Conservation (phyloP, 768 basidiomycete species). For the Suillus alpinus region DNA sequence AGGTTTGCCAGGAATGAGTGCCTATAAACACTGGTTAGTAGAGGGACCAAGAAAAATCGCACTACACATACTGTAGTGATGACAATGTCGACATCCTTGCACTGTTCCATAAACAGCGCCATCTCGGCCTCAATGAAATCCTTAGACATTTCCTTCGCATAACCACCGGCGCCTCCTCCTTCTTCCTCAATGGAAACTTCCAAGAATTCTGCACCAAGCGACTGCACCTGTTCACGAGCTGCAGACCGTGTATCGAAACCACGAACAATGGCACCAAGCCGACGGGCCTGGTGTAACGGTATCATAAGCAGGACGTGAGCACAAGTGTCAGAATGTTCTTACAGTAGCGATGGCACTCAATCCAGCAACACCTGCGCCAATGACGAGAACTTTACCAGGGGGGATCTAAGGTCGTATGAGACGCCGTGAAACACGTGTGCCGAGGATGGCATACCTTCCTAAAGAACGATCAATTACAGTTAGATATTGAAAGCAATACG, state of each 20-base stretch:
- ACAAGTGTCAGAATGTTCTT: slow-evolving; percentile 12
- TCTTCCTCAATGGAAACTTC: slow-evolving; percentile 80
- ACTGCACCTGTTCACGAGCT: slow-evolving; percentile 86
- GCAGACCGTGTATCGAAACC: slow-evolving; percentile 86
- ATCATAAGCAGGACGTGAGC: neutral
- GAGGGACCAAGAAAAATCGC: neutral
- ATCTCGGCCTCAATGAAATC: slow-evolving; percentile 88
- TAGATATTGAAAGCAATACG: slow-evolving; percentile 5
- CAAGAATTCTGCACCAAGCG: slow-evolving; percentile 87
- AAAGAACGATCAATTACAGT: slow-evolving; percentile 9
- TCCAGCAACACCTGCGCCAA: slow-evolving; percentile 88
- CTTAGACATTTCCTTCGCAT: slow-evolving; percentile 89
- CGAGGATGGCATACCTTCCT: slow-evolving; percentile 40
- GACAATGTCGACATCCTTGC: slow-evolving; percentile 86
- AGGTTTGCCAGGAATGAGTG: slow-evolving; percentile 81
- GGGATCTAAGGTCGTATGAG: slow-evolving; percentile 55
- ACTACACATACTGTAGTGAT: slow-evolving; percentile 62
- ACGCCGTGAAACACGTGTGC: slow-evolving; percentile 1
- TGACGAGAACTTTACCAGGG: slow-evolving; percentile 83
- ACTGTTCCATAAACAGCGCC: slow-evolving; percentile 85
- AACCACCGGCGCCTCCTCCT: slow-evolving; percentile 79
- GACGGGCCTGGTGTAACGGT: slow-evolving; percentile 51
- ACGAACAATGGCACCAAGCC: slow-evolving; percentile 85
- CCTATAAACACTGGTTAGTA: slow-evolving; percentile 38
- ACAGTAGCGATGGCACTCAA: slow-evolving; percentile 86